Evolutionary conservation across 768 basidiomycete species (phyloP).

Genomic region (Hortiboletus campestris): DNA sequence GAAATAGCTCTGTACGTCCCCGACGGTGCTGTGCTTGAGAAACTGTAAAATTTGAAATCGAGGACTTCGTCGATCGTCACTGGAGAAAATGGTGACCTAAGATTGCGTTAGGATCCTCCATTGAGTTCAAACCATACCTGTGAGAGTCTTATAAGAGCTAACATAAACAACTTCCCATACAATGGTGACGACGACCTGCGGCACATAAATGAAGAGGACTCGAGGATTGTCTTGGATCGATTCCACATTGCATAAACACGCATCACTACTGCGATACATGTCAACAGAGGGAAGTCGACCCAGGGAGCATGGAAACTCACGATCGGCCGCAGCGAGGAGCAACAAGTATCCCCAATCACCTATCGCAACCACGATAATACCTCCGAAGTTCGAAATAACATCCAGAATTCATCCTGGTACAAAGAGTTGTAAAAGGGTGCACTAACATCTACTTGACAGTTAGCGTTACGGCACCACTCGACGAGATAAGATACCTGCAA

Average conservation of each 20-base stretch:
- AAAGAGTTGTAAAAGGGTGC: neutral
- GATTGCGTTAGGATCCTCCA: no score
- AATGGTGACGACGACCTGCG: neutral
- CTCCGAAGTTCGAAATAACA: neutral
- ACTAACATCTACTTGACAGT: no score
- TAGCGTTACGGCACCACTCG: neutral
- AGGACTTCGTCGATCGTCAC: neutral
- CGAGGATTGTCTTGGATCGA: no score
- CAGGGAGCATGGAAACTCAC: slow-evolving; percentile 1
- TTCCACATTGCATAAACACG: no score
- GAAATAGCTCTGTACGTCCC: neutral
- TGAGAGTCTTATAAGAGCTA: neutral
- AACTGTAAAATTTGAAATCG: neutral
- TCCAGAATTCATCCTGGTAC: no score
- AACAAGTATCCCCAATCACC: slow-evolving; percentile 10
- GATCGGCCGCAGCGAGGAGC: slow-evolving; percentile 13
- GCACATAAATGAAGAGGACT: neutral
- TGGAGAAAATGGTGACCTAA: neutral
- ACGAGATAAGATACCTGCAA: neutral
- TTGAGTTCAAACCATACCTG: neutral
- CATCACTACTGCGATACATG: slow-evolving; percentile 8
- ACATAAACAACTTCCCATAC: neutral
- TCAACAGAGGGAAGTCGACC: neutral
- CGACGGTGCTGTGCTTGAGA: neutral
- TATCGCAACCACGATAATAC: neutral